Conservation (phyloP, 495 filamentous ascomycete species). For the Penicillium psychrofluorescens region DNA sequence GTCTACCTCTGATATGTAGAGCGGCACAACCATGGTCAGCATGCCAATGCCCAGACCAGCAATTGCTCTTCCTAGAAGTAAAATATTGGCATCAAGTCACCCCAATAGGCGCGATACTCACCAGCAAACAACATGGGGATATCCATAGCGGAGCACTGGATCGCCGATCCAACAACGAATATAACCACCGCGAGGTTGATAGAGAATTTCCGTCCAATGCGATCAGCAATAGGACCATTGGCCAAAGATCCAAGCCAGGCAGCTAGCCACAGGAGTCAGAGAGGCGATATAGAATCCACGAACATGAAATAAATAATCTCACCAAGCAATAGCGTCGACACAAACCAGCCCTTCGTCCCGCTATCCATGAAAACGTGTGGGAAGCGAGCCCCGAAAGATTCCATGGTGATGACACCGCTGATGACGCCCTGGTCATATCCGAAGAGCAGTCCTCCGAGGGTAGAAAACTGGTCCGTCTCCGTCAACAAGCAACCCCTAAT, state of each 20-base stretch:
- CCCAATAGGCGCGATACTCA: constrained; percentile 7
- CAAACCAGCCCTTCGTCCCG: constrained; percentile 69
- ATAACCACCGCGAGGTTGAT: constrained; percentile 65
- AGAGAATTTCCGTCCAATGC: constrained; percentile 64
- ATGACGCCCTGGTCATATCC: constrained; percentile 35
- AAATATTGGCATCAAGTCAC: constrained; percentile 17
- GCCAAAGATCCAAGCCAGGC: constrained; percentile 74
- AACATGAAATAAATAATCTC: neutral
- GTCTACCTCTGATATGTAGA: constrained; percentile 29
- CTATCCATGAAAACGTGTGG: constrained; percentile 54
- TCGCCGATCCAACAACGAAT: constrained; percentile 70
- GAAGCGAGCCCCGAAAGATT: constrained; percentile 46
- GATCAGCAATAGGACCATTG: constrained; percentile 69
- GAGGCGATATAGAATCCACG: no score
- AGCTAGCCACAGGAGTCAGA: constrained; percentile 30
- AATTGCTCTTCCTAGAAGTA: constrained; percentile 59
- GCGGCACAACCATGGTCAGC: constrained; percentile 38
- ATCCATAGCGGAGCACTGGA: constrained; percentile 52
- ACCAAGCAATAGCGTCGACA: constrained; percentile 74
- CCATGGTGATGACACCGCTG: constrained; percentile 37
- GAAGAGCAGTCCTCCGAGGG: constrained; percentile 54
- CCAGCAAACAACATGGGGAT: constrained; percentile 64
- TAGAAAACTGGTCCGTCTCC: constrained; percentile 24
- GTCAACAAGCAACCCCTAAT: no score
- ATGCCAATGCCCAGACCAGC: constrained; percentile 43